Conservation (phyloP, 73 alveolate genomes). For the Paramecium octaurelia region DNA sequence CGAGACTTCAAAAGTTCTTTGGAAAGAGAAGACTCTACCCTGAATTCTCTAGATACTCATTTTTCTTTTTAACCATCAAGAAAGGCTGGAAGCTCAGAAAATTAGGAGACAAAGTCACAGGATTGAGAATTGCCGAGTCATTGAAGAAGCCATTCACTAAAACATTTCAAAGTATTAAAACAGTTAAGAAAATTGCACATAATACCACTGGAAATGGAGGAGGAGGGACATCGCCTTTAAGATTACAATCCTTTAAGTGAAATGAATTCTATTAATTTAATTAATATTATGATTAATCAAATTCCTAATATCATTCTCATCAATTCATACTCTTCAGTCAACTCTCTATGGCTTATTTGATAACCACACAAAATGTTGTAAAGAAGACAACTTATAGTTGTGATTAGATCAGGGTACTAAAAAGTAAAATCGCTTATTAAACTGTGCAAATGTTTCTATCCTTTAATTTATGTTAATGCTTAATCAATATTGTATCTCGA, state of each 20-base stretch:
- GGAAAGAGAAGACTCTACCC: slow-evolving; percentile 28
- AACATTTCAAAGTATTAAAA: background rate
- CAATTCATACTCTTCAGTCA: background rate
- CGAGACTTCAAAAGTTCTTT: background rate
- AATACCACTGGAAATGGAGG: background rate
- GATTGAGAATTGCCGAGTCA: background rate
- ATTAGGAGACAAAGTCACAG: background rate
- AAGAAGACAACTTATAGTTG: background rate
- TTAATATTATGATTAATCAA: background rate
- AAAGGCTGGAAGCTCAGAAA: slow-evolving; percentile 4
- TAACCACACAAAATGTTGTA: background rate
- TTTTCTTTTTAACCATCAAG: slow-evolving; percentile 1
- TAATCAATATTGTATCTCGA: background rate
- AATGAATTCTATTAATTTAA: background rate
- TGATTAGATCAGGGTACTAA: slow-evolving; percentile 11
- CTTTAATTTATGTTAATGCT: background rate
- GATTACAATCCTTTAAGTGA: background rate
- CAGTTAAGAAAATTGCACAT: background rate
- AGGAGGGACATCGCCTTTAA: background rate
- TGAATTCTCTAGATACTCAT: background rate
- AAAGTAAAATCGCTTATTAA: background rate
- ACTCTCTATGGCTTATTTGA: background rate
- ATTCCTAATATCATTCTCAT: background rate
- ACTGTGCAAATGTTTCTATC: background rate
- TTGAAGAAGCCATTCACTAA: background rate